phyloP scores from a whole-genome alignment of 306 rosid species.

The Betula pendula region DNA sequence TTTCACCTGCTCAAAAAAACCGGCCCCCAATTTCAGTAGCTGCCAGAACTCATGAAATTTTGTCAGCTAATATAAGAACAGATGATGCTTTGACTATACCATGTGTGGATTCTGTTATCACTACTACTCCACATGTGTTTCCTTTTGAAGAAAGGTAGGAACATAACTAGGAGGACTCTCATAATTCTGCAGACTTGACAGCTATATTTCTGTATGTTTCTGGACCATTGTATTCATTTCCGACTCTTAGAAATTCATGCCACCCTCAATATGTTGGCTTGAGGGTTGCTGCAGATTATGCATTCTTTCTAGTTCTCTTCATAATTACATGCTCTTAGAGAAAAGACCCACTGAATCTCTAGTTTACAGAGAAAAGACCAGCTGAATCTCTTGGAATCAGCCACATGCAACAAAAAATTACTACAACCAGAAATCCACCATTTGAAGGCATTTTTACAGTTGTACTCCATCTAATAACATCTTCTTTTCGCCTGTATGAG shows the following conservation, averaged over 20 bases:
- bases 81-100: constrained; percentile 57
- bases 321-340: not conserved
- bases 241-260: not conserved
- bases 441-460: not conserved
- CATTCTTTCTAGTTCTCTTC: constrained; percentile 3
- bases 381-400: not conserved
- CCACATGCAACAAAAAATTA: not conserved
- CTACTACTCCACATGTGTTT: constrained; percentile 79
- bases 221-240: not conserved
- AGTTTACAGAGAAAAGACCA: not conserved
- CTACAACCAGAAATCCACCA: not conserved
- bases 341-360: not conserved
- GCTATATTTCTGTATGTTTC: not conserved
- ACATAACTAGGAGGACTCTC: constrained; percentile 27
- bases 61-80: constrained; percentile 55
- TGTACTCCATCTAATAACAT: not conserved
- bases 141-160: constrained; percentile 94
- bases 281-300: not conserved
- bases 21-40: constrained; percentile 87
- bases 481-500: not conserved
- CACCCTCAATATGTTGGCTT: not conserved
- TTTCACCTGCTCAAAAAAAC: constrained; percentile 85
- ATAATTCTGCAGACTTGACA: not conserved
- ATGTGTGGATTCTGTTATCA: constrained; percentile 67
- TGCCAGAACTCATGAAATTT: constrained; percentile 86